Conservation (phyloP, 2,329 filamentous ascomycete genomes). For the Pyrenophora teres region DNA sequence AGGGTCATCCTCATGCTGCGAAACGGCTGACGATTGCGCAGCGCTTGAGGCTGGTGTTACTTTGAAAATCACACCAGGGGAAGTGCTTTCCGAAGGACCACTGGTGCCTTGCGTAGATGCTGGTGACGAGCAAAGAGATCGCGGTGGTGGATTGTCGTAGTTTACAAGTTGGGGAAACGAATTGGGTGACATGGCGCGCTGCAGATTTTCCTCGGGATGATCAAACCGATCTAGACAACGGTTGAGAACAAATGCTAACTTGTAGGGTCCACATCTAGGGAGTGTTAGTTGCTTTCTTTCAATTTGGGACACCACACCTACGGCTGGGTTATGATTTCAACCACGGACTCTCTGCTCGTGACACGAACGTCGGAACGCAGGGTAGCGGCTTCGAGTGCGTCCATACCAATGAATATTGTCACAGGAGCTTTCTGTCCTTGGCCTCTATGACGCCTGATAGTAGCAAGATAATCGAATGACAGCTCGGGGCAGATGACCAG, state of each 20-base stretch:
- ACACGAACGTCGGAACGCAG: slow-evolving; percentile 41
- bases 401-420: slow-evolving; percentile 40
- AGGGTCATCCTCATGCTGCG: neutral
- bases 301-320: slow-evolving; percentile 14
- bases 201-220: slow-evolving; percentile 27
- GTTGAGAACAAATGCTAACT: slow-evolving; percentile 37
- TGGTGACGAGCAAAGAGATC: neutral
- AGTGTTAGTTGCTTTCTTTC: neutral
- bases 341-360: slow-evolving; percentile 33
- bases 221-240: slow-evolving; percentile 36
- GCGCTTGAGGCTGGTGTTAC: neutral
- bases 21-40: neutral
- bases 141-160: neutral
- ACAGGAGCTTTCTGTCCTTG: slow-evolving; percentile 22
- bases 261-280: slow-evolving; percentile 39
- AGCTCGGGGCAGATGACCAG: slow-evolving; percentile 43
- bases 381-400: slow-evolving; percentile 40
- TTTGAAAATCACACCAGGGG: neutral
- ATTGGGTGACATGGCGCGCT: neutral
- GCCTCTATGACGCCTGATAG: slow-evolving; percentile 23
- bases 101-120: neutral
- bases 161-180: neutral
- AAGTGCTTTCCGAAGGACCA: neutral
- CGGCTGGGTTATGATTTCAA: slow-evolving; percentile 45
- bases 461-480: slow-evolving; percentile 37